Percentiles rank a stretch among this genome's conserved stretches.
These are phyloP conservation scores for Penicillium argentinense DNA, from an alignment of 495 filamentous ascomycete genomes.

Conservation along the genomic window DNA sequence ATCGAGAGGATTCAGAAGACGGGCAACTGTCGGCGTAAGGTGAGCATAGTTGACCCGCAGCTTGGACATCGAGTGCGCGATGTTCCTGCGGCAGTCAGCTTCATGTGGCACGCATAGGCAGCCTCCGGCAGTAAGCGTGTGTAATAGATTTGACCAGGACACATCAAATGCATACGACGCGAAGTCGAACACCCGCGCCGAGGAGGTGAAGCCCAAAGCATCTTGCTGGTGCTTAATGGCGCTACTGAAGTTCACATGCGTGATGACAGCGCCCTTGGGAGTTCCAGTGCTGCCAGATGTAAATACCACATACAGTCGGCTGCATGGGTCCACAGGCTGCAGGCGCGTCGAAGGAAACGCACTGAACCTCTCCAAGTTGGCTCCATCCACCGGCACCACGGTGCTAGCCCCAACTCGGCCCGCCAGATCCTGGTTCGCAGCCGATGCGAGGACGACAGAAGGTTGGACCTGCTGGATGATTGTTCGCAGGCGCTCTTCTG, in stretches of 20 bases:
- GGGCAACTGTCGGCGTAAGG: neutral
- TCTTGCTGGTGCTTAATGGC: conserved; percentile 8
- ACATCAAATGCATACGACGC: conserved; percentile 32
- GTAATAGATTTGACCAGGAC: conserved; percentile 13
- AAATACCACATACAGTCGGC: conserved; percentile 50
- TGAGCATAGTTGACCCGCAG: conserved; percentile 17
- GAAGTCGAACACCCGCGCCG: conserved; percentile 23
- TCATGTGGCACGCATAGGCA: conserved; percentile 29
- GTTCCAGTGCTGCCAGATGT: conserved; percentile 81
- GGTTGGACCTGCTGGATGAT: conserved; percentile 26
- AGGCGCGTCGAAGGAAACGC: too few relatives aligned
- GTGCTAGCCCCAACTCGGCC: too few relatives aligned
- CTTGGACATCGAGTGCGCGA: conserved; percentile 21
- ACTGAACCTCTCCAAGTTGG: too few relatives aligned
- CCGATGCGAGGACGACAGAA: neutral
- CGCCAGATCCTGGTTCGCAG: too few relatives aligned
- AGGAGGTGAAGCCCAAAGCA: conserved; percentile 4
- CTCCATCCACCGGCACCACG: too few relatives aligned
- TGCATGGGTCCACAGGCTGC: neutral
- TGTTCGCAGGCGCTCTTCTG: neutral
- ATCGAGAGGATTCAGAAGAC: conserved; percentile 28
- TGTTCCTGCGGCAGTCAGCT: conserved; percentile 5
- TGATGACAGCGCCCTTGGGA: conserved; percentile 75
- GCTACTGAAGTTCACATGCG: conserved; percentile 60
- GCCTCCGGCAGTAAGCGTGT: conserved; percentile 23